Evolutionary conservation across 305 asterid species (phyloP).

Genomic region (Fraxinus nigra): DNA sequence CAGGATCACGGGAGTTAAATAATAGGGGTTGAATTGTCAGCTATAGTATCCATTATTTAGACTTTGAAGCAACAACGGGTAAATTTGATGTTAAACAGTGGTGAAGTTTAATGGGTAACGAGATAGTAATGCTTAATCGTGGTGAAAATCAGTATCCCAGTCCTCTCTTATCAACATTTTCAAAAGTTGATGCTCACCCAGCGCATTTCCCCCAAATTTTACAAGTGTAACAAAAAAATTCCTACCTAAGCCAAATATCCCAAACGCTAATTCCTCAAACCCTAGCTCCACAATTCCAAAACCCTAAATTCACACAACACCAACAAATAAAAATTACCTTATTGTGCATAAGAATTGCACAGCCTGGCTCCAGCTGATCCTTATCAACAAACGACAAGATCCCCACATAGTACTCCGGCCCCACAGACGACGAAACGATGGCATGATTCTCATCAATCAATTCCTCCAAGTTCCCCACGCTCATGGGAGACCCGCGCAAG

Average conservation of each 20-base stretch:
- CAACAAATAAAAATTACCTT: slow-evolving; percentile 20
- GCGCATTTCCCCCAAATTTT: not conserved
- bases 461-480: slow-evolving; percentile 28
- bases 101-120: not conserved
- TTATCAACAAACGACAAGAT: slow-evolving; percentile 35
- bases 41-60: not conserved
- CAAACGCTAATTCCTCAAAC: not conserved
- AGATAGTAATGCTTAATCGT: not conserved
- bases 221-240: not conserved
- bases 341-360: slow-evolving; percentile 38
- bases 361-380: slow-evolving; percentile 36
- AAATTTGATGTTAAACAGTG: not conserved
- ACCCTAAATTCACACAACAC: not conserved
- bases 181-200: not conserved
- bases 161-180: not conserved
- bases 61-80: not conserved
- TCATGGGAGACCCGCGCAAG: slow-evolving; percentile 19
- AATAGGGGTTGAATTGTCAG: not conserved
- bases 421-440: slow-evolving; percentile 35
- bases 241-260: not conserved
- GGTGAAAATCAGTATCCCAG: not conserved
- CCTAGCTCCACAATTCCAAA: not conserved
- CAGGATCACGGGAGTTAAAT: not conserved
- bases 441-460: slow-evolving; percentile 36
- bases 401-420: slow-evolving; percentile 36